Percentiles rank a stretch among this genome's conserved stretches.
These are phyloP conservation scores for Plantago elongata DNA, from an alignment of 257 asterid genomes.

Conservation along the genomic window DNA sequence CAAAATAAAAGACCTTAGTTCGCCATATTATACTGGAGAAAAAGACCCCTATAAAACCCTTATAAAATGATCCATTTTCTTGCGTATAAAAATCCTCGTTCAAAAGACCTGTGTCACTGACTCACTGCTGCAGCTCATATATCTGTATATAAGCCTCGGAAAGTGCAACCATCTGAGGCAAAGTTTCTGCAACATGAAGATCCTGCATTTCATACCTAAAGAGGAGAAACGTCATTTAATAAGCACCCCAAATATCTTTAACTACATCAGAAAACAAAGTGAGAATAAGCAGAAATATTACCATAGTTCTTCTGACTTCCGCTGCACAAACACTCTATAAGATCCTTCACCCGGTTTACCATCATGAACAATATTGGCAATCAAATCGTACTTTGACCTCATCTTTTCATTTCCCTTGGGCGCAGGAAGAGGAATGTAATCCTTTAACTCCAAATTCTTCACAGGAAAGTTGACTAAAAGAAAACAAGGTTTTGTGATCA, in stretches of 20 bases:
- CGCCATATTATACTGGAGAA: too few species aligned
- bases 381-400: conserved; percentile 80
- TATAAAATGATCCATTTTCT: too few species aligned
- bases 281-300: conserved; percentile 18
- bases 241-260: background rate
- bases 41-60: too few species aligned
- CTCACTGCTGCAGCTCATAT: conserved; percentile 78
- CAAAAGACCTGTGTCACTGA: background rate
- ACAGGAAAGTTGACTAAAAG: conserved; percentile 83
- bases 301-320: conserved; percentile 95
- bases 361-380: conserved; percentile 75
- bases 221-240: conserved; percentile 7
- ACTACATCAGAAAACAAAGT: background rate
- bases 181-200: conserved; percentile 84
- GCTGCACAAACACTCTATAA: conserved; percentile 90
- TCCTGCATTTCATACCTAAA: conserved; percentile 98
- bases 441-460: conserved; percentile 94
- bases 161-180: conserved; percentile 94
- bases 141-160: conserved; percentile 94
- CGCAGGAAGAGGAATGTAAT: conserved; percentile 76
- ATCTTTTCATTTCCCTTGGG: conserved; percentile 53
- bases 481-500: conserved; percentile 7
- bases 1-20: too few species aligned
- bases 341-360: conserved; percentile 82
- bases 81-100: too few species aligned